Conservation (phyloP, 2,329 filamentous ascomycete species). For the Apiospora rasikravindrae region DNA sequence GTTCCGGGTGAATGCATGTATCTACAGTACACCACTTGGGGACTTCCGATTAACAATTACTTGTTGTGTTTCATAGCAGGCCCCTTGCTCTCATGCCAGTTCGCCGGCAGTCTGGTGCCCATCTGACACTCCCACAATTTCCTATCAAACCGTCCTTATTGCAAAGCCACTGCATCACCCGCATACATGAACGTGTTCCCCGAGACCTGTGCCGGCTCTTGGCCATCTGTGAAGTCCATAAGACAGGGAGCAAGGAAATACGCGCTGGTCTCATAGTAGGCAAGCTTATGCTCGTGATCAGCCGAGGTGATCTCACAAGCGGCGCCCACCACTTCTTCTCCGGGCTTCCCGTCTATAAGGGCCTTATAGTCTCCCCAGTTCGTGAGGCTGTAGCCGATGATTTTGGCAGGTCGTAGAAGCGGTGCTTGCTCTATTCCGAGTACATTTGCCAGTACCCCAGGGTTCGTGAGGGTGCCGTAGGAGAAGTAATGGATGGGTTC, state of each 20-base stretch:
- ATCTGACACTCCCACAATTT: constrained; percentile 32
- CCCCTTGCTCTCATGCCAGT: constrained; percentile 21
- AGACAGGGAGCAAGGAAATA: constrained; percentile 25
- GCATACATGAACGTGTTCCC: constrained; percentile 36
- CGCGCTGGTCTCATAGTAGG: constrained; percentile 30
- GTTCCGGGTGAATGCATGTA: not conserved
- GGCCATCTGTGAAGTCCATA: constrained; percentile 27
- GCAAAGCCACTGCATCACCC: constrained; percentile 31
- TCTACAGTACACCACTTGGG: not conserved
- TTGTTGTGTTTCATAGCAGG: not conserved
- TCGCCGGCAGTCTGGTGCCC: constrained; percentile 25
- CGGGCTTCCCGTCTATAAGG: constrained; percentile 22
- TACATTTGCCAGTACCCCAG: constrained; percentile 37
- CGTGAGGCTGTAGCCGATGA: constrained; percentile 31
- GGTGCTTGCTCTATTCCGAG: constrained; percentile 35
- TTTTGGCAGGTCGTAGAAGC: constrained; percentile 33
- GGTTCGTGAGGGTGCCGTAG: constrained; percentile 44
- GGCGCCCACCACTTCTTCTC: constrained; percentile 25
- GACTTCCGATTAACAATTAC: not conserved
- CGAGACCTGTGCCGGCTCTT: constrained; percentile 22
- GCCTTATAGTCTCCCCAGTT: constrained; percentile 27
- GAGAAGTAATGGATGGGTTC: constrained; percentile 46
- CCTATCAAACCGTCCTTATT: constrained; percentile 32
- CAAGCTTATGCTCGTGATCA: constrained; percentile 27
- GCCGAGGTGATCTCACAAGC: constrained; percentile 27